Evolutionary conservation across 164 flowering plant genomes (phyloP), one percentile per base, ranked within the genome.

Genomic region (Sedum album): DNA sequence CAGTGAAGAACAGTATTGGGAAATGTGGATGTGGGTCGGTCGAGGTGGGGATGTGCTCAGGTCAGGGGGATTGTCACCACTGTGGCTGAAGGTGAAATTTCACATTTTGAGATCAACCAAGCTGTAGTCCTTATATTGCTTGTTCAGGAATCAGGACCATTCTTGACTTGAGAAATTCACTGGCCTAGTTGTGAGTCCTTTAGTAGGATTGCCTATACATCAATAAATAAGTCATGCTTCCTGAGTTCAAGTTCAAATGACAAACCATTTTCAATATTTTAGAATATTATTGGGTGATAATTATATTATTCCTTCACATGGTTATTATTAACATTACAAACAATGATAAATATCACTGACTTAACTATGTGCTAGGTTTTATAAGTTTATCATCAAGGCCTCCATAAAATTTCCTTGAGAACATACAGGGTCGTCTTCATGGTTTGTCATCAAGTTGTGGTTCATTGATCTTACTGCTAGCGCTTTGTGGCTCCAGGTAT

Each of bases 301-400:
- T 23, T 30, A 55, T 55, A 55, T 25, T 55, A 55, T 55, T 55
- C 25, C 26, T 20, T 55, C 60, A 55, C 25, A 55, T 55, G 25
- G 30, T 55, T 55, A 55, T 51, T 51, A 51, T 14, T 25, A 14
- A 55, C 11, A 35, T 35, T 20, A 20, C 8, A 49, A 49, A 44
- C 57, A 25, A 55, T 55, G 60, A 55, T 55, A 15, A 55, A 55
- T 55, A 8, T 25, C 60, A 55, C 57, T 51, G 57, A 51, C 21
- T 51, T 51, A 51, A n/a, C 57, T 51, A 51, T 51, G 57, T 21
- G 57, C 57, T 8, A 51, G 25, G 26, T 51, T 46, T 46, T n/a
- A 46, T 46, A 46, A 46, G n/a, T 5, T 51, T 6, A 23, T 55
- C 60, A 23, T 55, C 60, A 55, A 55, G 30, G 60, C 31, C n/a